A percentile compares a stretch with the other conserved stretches of the same genome.
Conservation (phyloP, 2,329 filamentous ascomycete genomes). For the Tolypocladium endophyticum region DNA sequence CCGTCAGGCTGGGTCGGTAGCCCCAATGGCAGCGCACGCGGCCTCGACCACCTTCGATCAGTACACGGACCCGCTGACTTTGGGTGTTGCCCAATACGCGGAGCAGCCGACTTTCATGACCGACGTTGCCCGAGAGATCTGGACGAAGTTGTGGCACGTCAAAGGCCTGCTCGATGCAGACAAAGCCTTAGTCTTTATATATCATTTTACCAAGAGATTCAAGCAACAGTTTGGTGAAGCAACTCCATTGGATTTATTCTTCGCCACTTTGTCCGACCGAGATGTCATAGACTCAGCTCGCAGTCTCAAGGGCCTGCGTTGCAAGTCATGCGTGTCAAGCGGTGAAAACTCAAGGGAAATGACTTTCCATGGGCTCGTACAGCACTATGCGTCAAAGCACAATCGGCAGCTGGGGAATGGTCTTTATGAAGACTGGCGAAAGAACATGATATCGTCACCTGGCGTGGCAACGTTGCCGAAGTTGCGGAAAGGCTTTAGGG, state of each 20-base stretch:
- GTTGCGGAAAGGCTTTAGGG: slow-evolving; percentile 16
- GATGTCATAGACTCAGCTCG: slow-evolving; percentile 46
- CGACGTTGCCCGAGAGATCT: slow-evolving; percentile 47
- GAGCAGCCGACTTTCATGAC: slow-evolving; percentile 43
- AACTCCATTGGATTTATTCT: slow-evolving; percentile 47
- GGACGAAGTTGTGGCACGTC: slow-evolving; percentile 49
- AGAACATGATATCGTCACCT: slow-evolving; percentile 34
- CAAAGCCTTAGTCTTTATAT: slow-evolving; percentile 52
- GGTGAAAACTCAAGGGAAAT: slow-evolving; percentile 7
- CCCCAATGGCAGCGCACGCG: neutral
- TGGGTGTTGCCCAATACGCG: too few relatives aligned
- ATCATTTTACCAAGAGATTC: slow-evolving; percentile 51
- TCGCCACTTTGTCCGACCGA: slow-evolving; percentile 44
- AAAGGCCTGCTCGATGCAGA: slow-evolving; percentile 52
- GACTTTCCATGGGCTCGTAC: slow-evolving; percentile 47
- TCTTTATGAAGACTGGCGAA: slow-evolving; percentile 28
- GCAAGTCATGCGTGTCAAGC: slow-evolving; percentile 37
- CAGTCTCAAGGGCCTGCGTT: slow-evolving; percentile 41
- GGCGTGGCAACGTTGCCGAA: slow-evolving; percentile 19
- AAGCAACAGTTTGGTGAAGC: slow-evolving; percentile 44
- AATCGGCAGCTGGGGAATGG: slow-evolving; percentile 13
- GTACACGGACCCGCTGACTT: slow-evolving; percentile 38
- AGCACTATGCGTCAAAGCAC: slow-evolving; percentile 42
- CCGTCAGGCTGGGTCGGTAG: neutral
- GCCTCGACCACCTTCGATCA: neutral